phyloP scores from a whole-genome alignment of 768 basidiomycete species.

The Boletus rex-veris region DNA sequence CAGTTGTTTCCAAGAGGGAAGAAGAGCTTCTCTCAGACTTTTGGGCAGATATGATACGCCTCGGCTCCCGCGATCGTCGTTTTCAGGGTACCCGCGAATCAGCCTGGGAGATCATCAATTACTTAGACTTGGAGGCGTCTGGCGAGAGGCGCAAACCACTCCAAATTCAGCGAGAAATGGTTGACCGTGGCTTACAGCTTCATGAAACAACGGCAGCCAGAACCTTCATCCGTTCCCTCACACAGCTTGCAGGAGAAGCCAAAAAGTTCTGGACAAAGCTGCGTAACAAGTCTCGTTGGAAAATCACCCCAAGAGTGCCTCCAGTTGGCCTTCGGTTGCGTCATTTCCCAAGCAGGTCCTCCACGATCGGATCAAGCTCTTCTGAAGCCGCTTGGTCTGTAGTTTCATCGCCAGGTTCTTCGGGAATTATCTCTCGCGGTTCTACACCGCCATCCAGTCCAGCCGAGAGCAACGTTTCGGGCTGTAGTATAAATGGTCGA shows the following conservation, averaged over 20 bases:
- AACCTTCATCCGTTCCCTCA: constrained; percentile 9
- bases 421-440: not conserved
- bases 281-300: not conserved
- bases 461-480: not conserved
- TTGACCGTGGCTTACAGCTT: constrained; percentile 5
- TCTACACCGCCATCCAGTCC: not conserved
- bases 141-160: not conserved
- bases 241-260: not conserved
- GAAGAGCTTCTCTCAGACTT: too few species aligned
- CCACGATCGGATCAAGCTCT: not conserved
- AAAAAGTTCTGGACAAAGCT: constrained; percentile 5
- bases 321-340: too few species aligned
- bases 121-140: not conserved
- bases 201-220: constrained; percentile 16
- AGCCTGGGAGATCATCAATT: not conserved
- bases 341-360: not conserved
- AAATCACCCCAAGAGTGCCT: not conserved
- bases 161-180: constrained; percentile 19
- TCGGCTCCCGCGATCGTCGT: too few species aligned
- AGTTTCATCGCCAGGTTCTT: not conserved
- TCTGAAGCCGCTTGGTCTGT: not conserved
- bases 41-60: too few species aligned
- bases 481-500: not conserved
- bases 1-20: too few species aligned
- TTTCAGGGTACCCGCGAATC: too few species aligned